Evolutionary conservation across 345 rosid species (phyloP), one percentile per base, ranked within the genome.

Genomic region (Conringia planisiliqua): DNA sequence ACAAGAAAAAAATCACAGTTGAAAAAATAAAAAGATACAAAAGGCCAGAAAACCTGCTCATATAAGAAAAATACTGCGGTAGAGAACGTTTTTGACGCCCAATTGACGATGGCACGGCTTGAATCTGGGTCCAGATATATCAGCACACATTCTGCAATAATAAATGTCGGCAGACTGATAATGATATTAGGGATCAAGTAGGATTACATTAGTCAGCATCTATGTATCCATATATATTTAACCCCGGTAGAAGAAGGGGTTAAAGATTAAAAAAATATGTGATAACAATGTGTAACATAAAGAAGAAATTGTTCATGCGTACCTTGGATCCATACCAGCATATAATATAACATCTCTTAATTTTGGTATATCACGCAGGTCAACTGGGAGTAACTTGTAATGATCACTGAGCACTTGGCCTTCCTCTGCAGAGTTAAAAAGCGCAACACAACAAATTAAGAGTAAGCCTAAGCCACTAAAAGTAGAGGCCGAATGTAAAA

Each of bases 131-230:
- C 93, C 91, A 92, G 64, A 88, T 95, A 92, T 80, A 95, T 95
- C 78, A 95, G 84, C 79, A 95, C 93, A 71, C 99, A 90, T 83
- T 95, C 99, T 90, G 99, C 98, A 86, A 90, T 89, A 76, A 92
- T 89, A 85, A 90, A 95, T 78, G 99, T 92, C 68, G 96, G 96
- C 91, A 89, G 80, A 87, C 99, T 92, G 98, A 87, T 85, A 81
- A 82, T 79, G 74, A 81, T 70, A 83, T 86, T 78, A 88, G 90
- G 85, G 57, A 81, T 73, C 47, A 81, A 81, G 76, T 70, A 73
- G 51, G 26, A 80, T 48, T 57, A 66, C 60, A 71, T 59, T 47
- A 67, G 74, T 55, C 60, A 63, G 27, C 16, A 78, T 51, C 54
- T 56, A 48, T 68, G 71, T 57, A 29, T 24, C 17, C 57, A 70